Evolutionary conservation across 2,329 filamentous ascomycete species (phyloP), one percentile per base, ranked within the genome.

Genomic region (Fusarium sp.): DNA sequence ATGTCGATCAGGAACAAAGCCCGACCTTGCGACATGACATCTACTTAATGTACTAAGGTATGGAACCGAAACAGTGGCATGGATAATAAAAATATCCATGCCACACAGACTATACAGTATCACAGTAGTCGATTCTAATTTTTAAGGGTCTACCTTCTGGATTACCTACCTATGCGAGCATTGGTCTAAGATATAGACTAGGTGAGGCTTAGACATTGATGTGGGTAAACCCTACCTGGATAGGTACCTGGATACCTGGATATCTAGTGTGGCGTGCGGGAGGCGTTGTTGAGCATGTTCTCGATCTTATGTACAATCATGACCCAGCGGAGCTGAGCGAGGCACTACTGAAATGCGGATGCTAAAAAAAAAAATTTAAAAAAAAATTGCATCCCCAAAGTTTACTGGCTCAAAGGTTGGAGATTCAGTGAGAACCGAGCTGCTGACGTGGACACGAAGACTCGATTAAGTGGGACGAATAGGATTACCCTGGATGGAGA

Each of bases 381-480:
- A 58, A 57, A 63, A 63, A 52, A 57, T 58, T 30, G 28, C 41
- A 28, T 14, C 18, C 34, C 30, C 34, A 28, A n/a, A 30, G n/a
- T n/a, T 49, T 25, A 56, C 58, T 41, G 61, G 53, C 44, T 45
- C 7, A 42, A 63, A 46, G 18, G 18, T 48, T 56, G 43, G 44
- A 50, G 53, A 34, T 51, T 61, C 46, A 51, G 34, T 51, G 49
- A 37, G 51, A 66, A 49, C 51, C 62, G 68, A 62, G 52, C 51
- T 65, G 68, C 69, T 71, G 69, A 71, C 69, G 69, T 56, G 69
- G 69, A 71, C 69, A 70, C 55, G 67, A 65, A 51, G 52, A 53
- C 54, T 58, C 19, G 43, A 42, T 55, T 52, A 30, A 19, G 41
- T 46, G 58, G 39, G 50, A 69, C 67, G 21, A 65, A 44, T 39